These are phyloP conservation scores for Apophysomyces variabilis DNA, from an alignment of 371 early-diverging fungal genomes.

Conservation along the genomic window DNA sequence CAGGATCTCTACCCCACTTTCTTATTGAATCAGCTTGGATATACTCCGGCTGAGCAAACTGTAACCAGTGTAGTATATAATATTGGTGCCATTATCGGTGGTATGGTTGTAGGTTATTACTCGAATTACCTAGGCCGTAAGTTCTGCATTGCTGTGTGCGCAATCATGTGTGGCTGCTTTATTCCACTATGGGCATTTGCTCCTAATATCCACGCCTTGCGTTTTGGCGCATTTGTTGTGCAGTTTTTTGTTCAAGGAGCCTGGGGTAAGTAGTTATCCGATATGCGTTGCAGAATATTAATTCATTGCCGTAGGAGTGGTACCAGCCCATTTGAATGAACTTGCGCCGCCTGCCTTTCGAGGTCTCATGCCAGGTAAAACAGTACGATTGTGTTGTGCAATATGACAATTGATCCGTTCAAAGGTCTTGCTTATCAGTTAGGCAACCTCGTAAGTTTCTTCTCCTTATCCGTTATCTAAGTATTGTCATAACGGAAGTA, in stretches of 20 bases:
- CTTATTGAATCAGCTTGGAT: slow-evolving; percentile 56
- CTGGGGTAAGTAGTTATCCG: slow-evolving; percentile 44
- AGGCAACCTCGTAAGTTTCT: slow-evolving; percentile 55
- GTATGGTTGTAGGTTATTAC: slow-evolving; percentile 60
- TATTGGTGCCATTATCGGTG: slow-evolving; percentile 69
- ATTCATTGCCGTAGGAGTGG: slow-evolving; percentile 28
- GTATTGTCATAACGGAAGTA: background rate
- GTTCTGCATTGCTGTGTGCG: slow-evolving; percentile 47
- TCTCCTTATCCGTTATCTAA: background rate
- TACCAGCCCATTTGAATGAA: slow-evolving; percentile 69
- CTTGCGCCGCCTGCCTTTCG: slow-evolving; percentile 65
- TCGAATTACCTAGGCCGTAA: slow-evolving; percentile 69
- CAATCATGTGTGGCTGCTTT: slow-evolving; percentile 57
- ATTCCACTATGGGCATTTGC: slow-evolving; percentile 68
- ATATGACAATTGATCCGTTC: background rate
- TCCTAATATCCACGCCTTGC: slow-evolving; percentile 40
- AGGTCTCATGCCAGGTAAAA: slow-evolving; percentile 58
- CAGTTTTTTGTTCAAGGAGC: slow-evolving; percentile 69
- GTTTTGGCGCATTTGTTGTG: slow-evolving; percentile 59
- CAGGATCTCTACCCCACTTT: slow-evolving; percentile 75
- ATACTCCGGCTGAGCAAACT: slow-evolving; percentile 50
- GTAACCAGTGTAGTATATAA: slow-evolving; percentile 61
- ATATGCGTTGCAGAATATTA: background rate
- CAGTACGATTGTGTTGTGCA: background rate
- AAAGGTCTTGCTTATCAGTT: slow-evolving; percentile 64